These are phyloP conservation scores for Phytophthora macrochlamydospora DNA, from an alignment of 352 stramenopile species.

Conservation along the genomic window DNA sequence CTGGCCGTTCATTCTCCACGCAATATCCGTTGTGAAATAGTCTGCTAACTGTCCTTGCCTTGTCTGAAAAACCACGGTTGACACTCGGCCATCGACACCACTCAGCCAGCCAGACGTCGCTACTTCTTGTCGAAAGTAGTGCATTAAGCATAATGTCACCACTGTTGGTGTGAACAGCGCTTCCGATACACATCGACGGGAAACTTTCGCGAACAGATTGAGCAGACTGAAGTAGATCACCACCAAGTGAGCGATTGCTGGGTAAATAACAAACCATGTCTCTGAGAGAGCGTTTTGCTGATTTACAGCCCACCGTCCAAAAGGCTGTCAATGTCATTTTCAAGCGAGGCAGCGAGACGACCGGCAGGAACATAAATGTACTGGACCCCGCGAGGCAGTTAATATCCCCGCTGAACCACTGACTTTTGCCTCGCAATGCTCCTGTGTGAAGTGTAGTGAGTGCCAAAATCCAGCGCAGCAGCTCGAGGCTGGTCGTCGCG, in stretches of 20 bases:
- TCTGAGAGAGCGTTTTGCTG: conserved; percentile 26
- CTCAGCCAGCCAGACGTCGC: conserved; percentile 14
- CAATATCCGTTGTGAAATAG: conserved; percentile 13
- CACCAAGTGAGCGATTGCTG: conserved; percentile 14
- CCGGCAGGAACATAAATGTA: background rate
- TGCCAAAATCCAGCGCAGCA: background rate
- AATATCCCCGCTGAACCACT: conserved; percentile 4
- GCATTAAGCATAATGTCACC: conserved; percentile 19
- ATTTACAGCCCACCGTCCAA: conserved; percentile 23
- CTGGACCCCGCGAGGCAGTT: background rate
- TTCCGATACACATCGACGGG: conserved; percentile 31
- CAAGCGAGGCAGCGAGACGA: conserved; percentile 5
- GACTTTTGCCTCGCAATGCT: conserved; percentile 1
- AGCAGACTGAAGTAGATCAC: conserved; percentile 38
- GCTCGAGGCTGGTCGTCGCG: background rate
- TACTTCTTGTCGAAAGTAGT: conserved; percentile 13
- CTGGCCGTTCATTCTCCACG: conserved; percentile 22
- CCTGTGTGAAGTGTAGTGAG: background rate
- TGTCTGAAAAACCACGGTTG: background rate
- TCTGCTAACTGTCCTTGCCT: conserved; percentile 4
- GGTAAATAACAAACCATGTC: conserved; percentile 40
- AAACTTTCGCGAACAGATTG: conserved; percentile 26
- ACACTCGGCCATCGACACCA: conserved; percentile 15
- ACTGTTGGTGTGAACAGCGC: conserved; percentile 34
- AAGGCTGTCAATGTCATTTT: conserved; percentile 7